Percentiles rank a stretch among this genome's conserved stretches.
phyloP scores from a whole-genome alignment of 2,329 filamentous ascomycete genomes.

The Monosporascus sp. region DNA sequence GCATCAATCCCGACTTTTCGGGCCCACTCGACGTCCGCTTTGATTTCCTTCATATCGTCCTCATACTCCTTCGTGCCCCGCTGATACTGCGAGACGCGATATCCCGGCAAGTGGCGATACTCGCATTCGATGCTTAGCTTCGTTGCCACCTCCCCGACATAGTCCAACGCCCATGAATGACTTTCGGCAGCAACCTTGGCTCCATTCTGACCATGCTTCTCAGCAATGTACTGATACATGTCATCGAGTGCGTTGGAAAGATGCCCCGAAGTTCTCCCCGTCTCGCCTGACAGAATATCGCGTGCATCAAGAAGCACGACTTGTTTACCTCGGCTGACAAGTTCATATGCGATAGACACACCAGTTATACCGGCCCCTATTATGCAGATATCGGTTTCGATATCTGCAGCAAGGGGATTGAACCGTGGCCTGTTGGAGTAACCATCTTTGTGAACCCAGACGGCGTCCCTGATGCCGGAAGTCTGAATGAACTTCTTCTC shows the following conservation, averaged over 20 bases:
- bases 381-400: conserved; percentile 44
- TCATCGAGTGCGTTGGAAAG: conserved; percentile 50
- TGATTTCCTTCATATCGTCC: conserved; percentile 39
- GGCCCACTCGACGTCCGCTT: conserved; percentile 40
- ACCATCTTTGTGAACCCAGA: conserved; percentile 47
- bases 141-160: conserved; percentile 43
- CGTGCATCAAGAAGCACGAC: conserved; percentile 50
- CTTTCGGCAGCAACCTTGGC: conserved; percentile 46
- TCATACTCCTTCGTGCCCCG: conserved; percentile 35
- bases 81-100: conserved; percentile 45
- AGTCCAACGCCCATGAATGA: conserved; percentile 48
- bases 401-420: conserved; percentile 33
- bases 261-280: conserved; percentile 48
- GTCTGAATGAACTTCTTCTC: conserved; percentile 29
- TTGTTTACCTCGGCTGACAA: conserved; percentile 42
- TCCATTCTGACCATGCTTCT: conserved; percentile 45
- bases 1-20: conserved; percentile 37
- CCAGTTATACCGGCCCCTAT: conserved; percentile 49
- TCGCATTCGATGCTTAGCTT: conserved; percentile 50
- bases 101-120: conserved; percentile 44
- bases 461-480: conserved; percentile 44
- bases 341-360: conserved; percentile 46
- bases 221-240: conserved; percentile 43
- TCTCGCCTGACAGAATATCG: conserved; percentile 49
- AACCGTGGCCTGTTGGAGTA: conserved; percentile 40